Conservation (phyloP, 2,329 filamentous ascomycete species). For the Ceratocystis cubensis region DNA sequence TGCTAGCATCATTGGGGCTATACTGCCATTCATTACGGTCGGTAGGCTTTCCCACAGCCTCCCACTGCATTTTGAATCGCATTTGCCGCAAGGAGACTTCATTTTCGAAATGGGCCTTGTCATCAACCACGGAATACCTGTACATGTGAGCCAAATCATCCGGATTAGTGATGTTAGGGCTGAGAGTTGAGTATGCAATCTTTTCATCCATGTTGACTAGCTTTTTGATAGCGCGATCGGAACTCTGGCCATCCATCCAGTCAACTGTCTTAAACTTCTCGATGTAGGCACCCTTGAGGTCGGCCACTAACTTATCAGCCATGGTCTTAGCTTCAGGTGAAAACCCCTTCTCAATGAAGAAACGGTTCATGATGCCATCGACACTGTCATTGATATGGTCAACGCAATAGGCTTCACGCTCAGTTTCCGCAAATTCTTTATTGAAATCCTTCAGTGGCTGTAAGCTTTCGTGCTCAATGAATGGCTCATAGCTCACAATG, state of each 20-base stretch:
- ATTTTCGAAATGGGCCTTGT: slow-evolving; percentile 46
- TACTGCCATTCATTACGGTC: slow-evolving; percentile 49
- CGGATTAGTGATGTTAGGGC: slow-evolving; percentile 49
- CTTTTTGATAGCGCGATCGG: slow-evolving; percentile 48
- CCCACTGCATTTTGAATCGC: slow-evolving; percentile 40
- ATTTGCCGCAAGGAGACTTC: slow-evolving; percentile 38
- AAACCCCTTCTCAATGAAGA: slow-evolving; percentile 58
- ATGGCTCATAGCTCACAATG: slow-evolving; percentile 39
- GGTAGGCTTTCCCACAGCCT: slow-evolving; percentile 45
- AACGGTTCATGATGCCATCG: slow-evolving; percentile 57
- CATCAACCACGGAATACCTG: slow-evolving; percentile 37
- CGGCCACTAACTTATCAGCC: slow-evolving; percentile 57
- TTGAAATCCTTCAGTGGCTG: slow-evolving; percentile 48
- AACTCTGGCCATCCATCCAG: slow-evolving; percentile 54
- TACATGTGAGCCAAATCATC: slow-evolving; percentile 47
- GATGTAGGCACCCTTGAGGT: slow-evolving; percentile 55
- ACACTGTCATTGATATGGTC: slow-evolving; percentile 43
- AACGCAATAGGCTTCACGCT: slow-evolving; percentile 56
- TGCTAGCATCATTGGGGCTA: slow-evolving; percentile 50
- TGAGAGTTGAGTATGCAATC: slow-evolving; percentile 53
- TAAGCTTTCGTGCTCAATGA: slow-evolving; percentile 47
- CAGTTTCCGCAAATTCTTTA: slow-evolving; percentile 45
- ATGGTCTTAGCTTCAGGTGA: slow-evolving; percentile 52
- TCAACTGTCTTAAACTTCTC: slow-evolving; percentile 43
- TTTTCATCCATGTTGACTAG: slow-evolving; percentile 57